Conservation (phyloP, 768 basidiomycete genomes). For the Pisolithus sp. region DNA sequence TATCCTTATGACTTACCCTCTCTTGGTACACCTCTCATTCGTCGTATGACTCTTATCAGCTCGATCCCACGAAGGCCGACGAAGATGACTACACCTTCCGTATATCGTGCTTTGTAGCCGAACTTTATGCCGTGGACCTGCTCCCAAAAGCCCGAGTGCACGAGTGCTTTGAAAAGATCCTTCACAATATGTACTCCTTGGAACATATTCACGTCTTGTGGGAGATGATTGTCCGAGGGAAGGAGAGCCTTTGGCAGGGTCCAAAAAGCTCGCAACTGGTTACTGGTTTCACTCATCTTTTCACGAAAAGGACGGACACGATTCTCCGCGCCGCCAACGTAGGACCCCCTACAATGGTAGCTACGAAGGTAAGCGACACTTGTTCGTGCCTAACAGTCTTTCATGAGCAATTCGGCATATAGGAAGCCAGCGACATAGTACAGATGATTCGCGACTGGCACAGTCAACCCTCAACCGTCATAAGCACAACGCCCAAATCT, state of each 20-base stretch:
- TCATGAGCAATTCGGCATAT: neutral
- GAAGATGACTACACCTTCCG: slow-evolving; percentile 16
- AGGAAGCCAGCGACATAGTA: slow-evolving; percentile 1
- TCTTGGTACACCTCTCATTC: slow-evolving; percentile 4
- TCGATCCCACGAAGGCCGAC: slow-evolving; percentile 9
- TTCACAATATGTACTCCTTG: slow-evolving; percentile 19
- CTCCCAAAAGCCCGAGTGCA: slow-evolving; percentile 7
- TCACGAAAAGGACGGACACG: slow-evolving; percentile 1
- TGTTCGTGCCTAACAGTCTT: neutral
- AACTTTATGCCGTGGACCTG: slow-evolving; percentile 20
- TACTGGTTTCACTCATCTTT: slow-evolving; percentile 1
- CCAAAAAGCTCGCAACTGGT: slow-evolving; percentile 1
- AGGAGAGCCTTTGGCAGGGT: slow-evolving; percentile 19
- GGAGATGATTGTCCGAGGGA: slow-evolving; percentile 15
- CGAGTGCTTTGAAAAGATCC: slow-evolving; percentile 18
- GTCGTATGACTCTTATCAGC: slow-evolving; percentile 9
- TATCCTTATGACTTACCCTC: neutral
- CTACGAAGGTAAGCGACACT: neutral
- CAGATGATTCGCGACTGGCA: slow-evolving; percentile 4
- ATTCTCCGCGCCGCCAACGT: slow-evolving; percentile 1
- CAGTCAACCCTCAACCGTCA: neutral
- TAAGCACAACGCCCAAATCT: neutral
- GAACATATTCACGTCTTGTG: slow-evolving; percentile 23
- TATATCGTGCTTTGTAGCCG: slow-evolving; percentile 23
- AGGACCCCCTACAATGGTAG: slow-evolving; percentile 1